These are phyloP conservation scores for Mycena vulgaris DNA, from an alignment of 768 basidiomycete genomes.

Conservation along the genomic window DNA sequence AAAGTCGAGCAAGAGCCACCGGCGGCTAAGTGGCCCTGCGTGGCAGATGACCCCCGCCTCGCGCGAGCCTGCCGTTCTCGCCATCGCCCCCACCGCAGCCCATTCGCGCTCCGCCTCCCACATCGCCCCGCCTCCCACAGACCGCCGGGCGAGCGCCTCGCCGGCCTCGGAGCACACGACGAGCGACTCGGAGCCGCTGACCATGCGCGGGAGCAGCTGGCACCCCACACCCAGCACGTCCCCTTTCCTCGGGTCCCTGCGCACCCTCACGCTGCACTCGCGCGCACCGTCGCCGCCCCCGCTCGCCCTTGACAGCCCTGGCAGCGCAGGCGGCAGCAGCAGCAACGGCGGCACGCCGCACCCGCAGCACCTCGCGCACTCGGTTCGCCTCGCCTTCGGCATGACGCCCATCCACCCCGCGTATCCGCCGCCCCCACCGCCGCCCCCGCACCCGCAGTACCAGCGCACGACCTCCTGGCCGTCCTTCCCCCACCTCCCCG, in stretches of 20 bases:
- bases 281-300: slow-evolving; percentile 79
- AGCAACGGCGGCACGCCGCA: slow-evolving; percentile 50
- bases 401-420: slow-evolving; percentile 85
- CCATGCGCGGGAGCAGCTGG: slow-evolving; percentile 15
- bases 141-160: slow-evolving; percentile 23
- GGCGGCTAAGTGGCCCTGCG: slow-evolving; percentile 70
- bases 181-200: slow-evolving; percentile 29
- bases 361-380: slow-evolving; percentile 84
- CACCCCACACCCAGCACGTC: slow-evolving; percentile 79
- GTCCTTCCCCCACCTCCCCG: slow-evolving; percentile 41
- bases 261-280: slow-evolving; percentile 83
- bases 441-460: slow-evolving; percentile 43
- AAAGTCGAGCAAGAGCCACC: slow-evolving; percentile 49
- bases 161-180: slow-evolving; percentile 7
- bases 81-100: neutral
- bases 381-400: slow-evolving; percentile 89
- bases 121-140: slow-evolving; percentile 33
- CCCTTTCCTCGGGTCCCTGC: slow-evolving; percentile 85
- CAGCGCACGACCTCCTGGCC: slow-evolving; percentile 55
- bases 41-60: slow-evolving; percentile 66
- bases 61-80: slow-evolving; percentile 49
- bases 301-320: slow-evolving; percentile 68
- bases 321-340: slow-evolving; percentile 1
- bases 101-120: slow-evolving; percentile 62
- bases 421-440: slow-evolving; percentile 31